Evolutionary conservation across 2,329 filamentous ascomycete genomes (phyloP).

Genomic region (Apiospora phragmitis): DNA sequence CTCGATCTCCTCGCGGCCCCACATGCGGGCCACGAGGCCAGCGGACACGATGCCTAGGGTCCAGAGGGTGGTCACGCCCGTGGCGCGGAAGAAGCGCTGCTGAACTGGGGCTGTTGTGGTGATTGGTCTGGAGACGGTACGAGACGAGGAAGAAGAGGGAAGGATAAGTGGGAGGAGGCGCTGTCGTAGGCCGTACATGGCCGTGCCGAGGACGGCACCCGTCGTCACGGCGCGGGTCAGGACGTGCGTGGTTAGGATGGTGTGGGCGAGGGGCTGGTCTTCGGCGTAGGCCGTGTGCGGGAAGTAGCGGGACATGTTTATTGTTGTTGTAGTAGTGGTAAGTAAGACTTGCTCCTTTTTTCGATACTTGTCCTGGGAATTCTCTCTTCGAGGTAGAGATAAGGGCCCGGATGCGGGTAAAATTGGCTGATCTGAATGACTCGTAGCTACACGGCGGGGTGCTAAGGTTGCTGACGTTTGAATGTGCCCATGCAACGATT

Average conservation of each 20-base stretch:
- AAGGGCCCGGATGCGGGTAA: no score
- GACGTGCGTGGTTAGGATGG: conserved; percentile 61
- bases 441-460: no score
- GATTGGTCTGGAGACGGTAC: conserved; percentile 12
- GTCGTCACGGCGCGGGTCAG: conserved; percentile 55
- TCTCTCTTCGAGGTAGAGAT: no score
- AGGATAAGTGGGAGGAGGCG: background rate
- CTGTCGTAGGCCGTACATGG: conserved; percentile 36
- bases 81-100: conserved; percentile 43
- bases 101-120: background rate
- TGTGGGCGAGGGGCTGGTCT: conserved; percentile 56
- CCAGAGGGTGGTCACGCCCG: conserved; percentile 45
- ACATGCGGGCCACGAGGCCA: conserved; percentile 52
- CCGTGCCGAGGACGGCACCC: conserved; percentile 50
- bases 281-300: conserved; percentile 61
- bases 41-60: conserved; percentile 45
- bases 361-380: no score
- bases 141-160: conserved; percentile 27
- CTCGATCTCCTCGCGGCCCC: conserved; percentile 57
- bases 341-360: background rate
- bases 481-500: no score
- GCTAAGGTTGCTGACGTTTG: no score
- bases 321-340: background rate
- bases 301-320: conserved; percentile 53
- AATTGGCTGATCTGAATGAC: no score